phyloP scores from a whole-genome alignment of 106 monocot genomes.

The Phalaenopsis equestris region DNA sequence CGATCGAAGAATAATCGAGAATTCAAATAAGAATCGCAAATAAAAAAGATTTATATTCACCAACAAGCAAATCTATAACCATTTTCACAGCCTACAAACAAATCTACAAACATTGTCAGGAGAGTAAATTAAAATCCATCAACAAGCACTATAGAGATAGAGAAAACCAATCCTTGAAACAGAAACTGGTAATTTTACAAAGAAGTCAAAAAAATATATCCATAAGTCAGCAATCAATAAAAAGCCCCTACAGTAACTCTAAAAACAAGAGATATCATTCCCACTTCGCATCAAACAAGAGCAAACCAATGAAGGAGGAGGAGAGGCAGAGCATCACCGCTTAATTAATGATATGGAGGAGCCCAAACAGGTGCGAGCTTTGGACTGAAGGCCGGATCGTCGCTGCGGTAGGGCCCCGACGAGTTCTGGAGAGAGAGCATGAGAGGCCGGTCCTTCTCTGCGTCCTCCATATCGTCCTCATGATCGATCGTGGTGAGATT shows the following conservation, averaged over 20 bases:
- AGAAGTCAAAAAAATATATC: background rate
- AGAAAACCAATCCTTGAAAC: background rate
- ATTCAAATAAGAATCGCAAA: background rate
- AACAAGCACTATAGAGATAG: background rate
- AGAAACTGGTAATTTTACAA: too few relatives aligned
- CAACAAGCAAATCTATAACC: too few relatives aligned
- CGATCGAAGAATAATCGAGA: background rate
- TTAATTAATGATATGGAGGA: background rate
- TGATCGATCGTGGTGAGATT: slow-evolving; percentile 6
- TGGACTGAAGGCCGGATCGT: background rate
- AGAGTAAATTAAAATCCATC: background rate
- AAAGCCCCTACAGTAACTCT: background rate
- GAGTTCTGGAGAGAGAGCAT: slow-evolving; percentile 1
- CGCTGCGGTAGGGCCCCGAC: background rate
- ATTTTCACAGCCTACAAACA: background rate
- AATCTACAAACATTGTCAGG: background rate
- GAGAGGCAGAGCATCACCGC: background rate
- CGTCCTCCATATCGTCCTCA: slow-evolving; percentile 2
- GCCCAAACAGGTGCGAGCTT: background rate
- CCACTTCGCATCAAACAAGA: background rate
- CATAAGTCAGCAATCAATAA: background rate
- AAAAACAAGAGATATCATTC: background rate
- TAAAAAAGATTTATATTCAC: background rate
- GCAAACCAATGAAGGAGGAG: background rate
- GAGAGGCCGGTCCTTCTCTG: background rate